Percentiles rank a stretch among this genome's conserved stretches.
Conservation (phyloP, 2,329 filamentous ascomycete species). For the Cryphonectria naterciae region DNA sequence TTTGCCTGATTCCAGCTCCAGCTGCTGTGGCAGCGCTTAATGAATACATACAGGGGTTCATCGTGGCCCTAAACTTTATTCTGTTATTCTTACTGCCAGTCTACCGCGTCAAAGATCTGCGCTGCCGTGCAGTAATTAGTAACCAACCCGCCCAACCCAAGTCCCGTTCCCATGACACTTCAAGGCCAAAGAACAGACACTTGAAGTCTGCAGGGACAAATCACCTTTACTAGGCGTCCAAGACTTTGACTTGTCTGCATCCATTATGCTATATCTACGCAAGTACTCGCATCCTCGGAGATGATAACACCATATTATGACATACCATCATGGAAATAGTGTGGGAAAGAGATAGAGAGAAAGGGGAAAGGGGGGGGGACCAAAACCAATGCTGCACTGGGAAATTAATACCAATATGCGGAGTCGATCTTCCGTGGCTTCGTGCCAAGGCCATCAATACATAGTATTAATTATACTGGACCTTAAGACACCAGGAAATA, state of each 20-base stretch:
- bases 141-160: background rate
- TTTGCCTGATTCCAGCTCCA: background rate
- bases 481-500: too few relatives aligned
- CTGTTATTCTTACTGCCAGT: background rate
- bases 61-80: background rate
- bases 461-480: background rate
- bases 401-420: background rate
- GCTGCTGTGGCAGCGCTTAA: background rate
- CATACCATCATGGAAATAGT: too few relatives aligned
- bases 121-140: background rate
- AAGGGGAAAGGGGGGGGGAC: too few relatives aligned
- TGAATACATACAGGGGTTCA: background rate
- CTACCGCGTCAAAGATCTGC: background rate
- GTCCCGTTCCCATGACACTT: constrained; percentile 1
- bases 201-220: too few relatives aligned
- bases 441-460: background rate
- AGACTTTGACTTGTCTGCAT: too few relatives aligned
- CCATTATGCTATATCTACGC: too few relatives aligned
- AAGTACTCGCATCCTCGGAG: too few relatives aligned
- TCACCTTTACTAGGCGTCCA: too few relatives aligned
- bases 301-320: too few relatives aligned
- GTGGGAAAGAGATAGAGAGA: too few relatives aligned
- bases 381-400: background rate
- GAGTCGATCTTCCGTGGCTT: background rate
- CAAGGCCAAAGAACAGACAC: background rate